Evolutionary conservation across 2,329 filamentous ascomycete genomes (phyloP), one percentile per base, ranked within the genome.

Genomic region (Fusarium coicis): DNA sequence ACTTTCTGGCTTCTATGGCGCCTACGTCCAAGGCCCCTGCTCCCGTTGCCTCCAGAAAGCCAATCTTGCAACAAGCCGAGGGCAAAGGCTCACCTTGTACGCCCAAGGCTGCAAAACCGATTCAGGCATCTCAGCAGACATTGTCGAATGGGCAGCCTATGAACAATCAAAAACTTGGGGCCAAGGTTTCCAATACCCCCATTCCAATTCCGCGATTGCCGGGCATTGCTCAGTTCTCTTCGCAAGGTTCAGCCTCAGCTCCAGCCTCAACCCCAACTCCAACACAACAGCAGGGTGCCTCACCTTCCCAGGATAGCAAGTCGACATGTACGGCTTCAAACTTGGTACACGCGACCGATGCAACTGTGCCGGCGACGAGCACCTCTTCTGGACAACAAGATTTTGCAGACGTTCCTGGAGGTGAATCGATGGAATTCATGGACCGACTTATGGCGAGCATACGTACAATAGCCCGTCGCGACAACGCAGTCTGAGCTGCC

Each of bases 381-480:
- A 42, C 47, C 36, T 49, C 53, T 21, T 30, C 52, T 12, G 49
- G 60, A 30, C 70, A 70, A n/a, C 81, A 81, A 40, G 81, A 80
- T 21, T 83, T 85, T 55, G 79, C 83, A 4, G 84, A 85, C 60
- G 83, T 84, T 28, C 82, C 85, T 14, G 82, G 81, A 16, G 75
- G 79, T 54, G 85, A 85, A 73, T 85, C 84, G n/a, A 83, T 84
- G 80, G 80, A 84, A 32, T 81, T 89, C 44, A 83, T 89, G 49
- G 86, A 88, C 76, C 84, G 84, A 68, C 86, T 89, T 82, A 85
- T 89, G 83, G 76, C 79, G 47, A 87, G 88, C 70, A 79, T 89
- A 19, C 83, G 84, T 46, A 81, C 84, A 55, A 84, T 83, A 15
- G 82, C 81, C 30, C 75, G 74, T 23, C 75, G 75, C 30, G 52